Conservation (phyloP, 2,329 filamentous ascomycete genomes). For the Epichloe coenophiala region DNA sequence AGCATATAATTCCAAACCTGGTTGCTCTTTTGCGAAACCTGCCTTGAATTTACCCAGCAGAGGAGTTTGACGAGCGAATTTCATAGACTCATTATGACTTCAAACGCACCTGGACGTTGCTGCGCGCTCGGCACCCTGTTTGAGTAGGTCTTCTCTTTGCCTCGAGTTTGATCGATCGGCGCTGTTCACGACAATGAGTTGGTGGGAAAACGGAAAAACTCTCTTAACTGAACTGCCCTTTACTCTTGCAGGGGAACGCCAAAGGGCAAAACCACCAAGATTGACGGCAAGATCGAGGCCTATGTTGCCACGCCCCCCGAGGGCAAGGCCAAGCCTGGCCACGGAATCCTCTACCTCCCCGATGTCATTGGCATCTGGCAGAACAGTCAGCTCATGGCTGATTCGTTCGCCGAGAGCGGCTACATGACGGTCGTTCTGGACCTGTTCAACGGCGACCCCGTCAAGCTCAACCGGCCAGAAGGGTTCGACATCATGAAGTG, state of each 20-base stretch:
- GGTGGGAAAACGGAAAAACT: no score
- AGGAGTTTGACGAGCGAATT: neutral
- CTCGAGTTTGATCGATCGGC: no score
- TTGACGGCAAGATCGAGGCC: constrained; percentile 27
- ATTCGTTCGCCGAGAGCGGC: constrained; percentile 23
- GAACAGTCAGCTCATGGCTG: constrained; percentile 29
- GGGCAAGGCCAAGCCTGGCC: constrained; percentile 12
- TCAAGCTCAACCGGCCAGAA: constrained; percentile 13
- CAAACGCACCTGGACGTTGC: constrained; percentile 37
- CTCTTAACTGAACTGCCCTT: neutral
- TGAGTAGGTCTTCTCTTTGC: constrained; percentile 27
- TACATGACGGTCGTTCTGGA: constrained; percentile 26
- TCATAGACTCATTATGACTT: constrained; percentile 30
- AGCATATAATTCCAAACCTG: neutral
- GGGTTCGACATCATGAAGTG: constrained; percentile 20
- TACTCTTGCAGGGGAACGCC: constrained; percentile 29
- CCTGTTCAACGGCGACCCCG: constrained; percentile 24
- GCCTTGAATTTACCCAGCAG: neutral
- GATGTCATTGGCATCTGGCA: constrained; percentile 26
- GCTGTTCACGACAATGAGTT: no score
- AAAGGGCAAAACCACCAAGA: constrained; percentile 31
- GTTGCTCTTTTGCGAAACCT: neutral
- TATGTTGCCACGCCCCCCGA: constrained; percentile 36
- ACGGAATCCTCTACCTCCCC: constrained; percentile 22
- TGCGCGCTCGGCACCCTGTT: constrained; percentile 39